These are phyloP conservation scores for Verbena officinalis DNA, from an alignment of 257 asterid genomes.

Conservation along the genomic window DNA sequence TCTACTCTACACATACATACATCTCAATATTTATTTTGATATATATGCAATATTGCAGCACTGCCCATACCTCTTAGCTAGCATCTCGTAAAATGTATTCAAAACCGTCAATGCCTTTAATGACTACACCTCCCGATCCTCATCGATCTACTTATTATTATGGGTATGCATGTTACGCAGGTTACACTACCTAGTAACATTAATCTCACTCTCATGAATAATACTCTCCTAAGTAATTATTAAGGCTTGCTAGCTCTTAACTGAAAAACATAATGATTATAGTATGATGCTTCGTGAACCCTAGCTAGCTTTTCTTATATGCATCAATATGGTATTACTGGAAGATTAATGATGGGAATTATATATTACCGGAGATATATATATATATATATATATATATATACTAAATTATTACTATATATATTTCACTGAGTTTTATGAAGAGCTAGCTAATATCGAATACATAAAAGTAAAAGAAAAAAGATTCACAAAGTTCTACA, in stretches of 20 bases:
- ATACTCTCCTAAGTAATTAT: neutral
- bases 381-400: neutral
- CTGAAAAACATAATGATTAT: conserved; percentile 4
- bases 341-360: neutral
- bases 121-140: conserved; percentile 31
- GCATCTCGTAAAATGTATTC: conserved; percentile 32
- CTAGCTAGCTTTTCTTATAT: neutral
- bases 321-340: too few species aligned
- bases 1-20: neutral
- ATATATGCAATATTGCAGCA: too few species aligned
- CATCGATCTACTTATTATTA: neutral
- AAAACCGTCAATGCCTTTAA: conserved; percentile 39
- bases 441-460: neutral
- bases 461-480: neutral
- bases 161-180: conserved; percentile 18
- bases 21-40: neutral
- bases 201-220: conserved; percentile 27
- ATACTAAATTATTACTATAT: too few species aligned
- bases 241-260: neutral
- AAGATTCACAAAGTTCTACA: neutral
- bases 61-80: conserved; percentile 42
- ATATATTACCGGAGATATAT: too few species aligned
- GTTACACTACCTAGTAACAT: neutral
- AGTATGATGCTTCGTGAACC: neutral
- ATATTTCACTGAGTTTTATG: neutral